These are phyloP conservation scores for Rhytidiadelphus loreus DNA, from an alignment of 225 moss, liverwort and hornwort species.

Conservation along the genomic window DNA sequence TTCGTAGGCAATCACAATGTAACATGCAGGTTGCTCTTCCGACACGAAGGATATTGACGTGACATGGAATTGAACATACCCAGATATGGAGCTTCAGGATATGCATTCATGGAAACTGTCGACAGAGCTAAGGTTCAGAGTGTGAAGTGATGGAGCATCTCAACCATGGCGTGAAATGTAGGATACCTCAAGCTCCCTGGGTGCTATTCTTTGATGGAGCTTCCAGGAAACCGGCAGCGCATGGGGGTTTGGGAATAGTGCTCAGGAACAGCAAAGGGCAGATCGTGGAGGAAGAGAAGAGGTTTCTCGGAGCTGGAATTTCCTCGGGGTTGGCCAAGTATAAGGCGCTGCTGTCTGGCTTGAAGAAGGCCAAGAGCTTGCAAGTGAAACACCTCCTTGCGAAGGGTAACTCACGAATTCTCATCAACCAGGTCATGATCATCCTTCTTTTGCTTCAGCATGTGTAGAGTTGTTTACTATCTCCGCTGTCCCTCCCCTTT, in stretches of 20 bases:
- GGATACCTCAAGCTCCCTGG: slow-evolving; percentile 12
- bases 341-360: slow-evolving; percentile 5
- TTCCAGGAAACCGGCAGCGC: slow-evolving; percentile 11
- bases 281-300: slow-evolving; percentile 14
- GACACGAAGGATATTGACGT: not conserved
- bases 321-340: slow-evolving; percentile 16
- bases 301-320: slow-evolving; percentile 1
- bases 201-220: slow-evolving; percentile 24
- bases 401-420: slow-evolving; percentile 15
- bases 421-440: slow-evolving; percentile 21
- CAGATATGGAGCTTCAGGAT: not conserved
- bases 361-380: slow-evolving; percentile 12
- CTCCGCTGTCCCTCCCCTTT: not conserved
- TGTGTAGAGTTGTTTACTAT: not conserved
- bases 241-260: slow-evolving; percentile 4
- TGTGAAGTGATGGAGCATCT: not conserved
- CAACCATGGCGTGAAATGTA: not conserved
- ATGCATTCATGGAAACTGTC: not conserved
- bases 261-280: slow-evolving; percentile 19
- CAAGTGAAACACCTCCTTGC: slow-evolving; percentile 20
- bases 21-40: not conserved
- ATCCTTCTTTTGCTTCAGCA: not conserved
- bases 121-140: not conserved
- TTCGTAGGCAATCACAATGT: not conserved
- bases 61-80: not conserved